Conservation (phyloP, 2,329 filamentous ascomycete genomes). For the Pseudogymnoascus sp. region DNA sequence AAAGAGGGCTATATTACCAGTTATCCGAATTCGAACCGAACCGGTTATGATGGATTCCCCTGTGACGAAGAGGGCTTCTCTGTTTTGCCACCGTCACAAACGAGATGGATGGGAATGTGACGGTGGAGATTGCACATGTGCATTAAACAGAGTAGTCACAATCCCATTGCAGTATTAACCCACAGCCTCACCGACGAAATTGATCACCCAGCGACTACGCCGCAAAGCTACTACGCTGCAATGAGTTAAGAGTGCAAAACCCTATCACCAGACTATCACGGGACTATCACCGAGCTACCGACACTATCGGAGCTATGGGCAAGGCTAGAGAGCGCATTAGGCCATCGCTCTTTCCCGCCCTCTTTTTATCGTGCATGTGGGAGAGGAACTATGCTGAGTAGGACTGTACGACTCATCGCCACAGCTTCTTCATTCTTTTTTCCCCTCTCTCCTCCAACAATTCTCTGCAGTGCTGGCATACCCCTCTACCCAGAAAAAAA, state of each 20-base stretch:
- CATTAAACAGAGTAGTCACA: not conserved
- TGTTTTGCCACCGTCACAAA: not conserved
- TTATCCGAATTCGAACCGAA: not conserved
- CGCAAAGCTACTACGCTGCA: not conserved
- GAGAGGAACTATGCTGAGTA: not conserved
- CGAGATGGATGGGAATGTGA: too few species aligned
- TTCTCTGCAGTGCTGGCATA: too few species aligned
- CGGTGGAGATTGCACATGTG: not conserved
- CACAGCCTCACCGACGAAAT: not conserved
- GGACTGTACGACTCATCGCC: not conserved
- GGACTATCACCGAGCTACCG: conserved; percentile 1
- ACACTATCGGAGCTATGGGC: not conserved
- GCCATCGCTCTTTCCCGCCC: not conserved
- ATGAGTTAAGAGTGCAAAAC: not conserved
- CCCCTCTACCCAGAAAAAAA: not conserved
- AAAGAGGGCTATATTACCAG: not conserved
- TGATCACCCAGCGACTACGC: not conserved
- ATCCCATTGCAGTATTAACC: not conserved
- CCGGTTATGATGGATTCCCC: not conserved
- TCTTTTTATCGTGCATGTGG: not conserved
- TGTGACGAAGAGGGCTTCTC: not conserved
- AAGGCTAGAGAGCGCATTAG: not conserved
- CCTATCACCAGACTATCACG: not conserved
- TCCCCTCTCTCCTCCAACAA: not conserved
- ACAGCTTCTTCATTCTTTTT: not conserved